Evolutionary conservation across 2,329 filamentous ascomycete genomes (phyloP), one percentile per base, ranked within the genome.

Genomic region (Fusarium vanettenii): DNA sequence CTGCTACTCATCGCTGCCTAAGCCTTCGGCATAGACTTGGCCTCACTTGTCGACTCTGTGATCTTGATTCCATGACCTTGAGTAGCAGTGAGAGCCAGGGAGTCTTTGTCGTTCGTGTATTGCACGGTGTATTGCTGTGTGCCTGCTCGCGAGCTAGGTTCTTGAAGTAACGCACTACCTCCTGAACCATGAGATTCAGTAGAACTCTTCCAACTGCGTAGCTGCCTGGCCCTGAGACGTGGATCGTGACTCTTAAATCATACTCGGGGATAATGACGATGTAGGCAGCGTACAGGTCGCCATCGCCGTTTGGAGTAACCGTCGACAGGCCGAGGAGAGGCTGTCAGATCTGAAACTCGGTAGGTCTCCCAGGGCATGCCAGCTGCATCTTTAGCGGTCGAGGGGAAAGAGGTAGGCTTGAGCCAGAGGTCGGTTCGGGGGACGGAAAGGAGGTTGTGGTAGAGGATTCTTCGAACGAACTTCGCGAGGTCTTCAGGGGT

Each of bases 401-500:
- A 33, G 20, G 22, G 18, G n/a, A 22, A 43, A 4, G 18, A n/a
- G 8, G 37, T 16, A 39, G 37, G 22, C n/a, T 60, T 60, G 14
- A 60, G 37, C 18, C 11, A 43, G 27, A 29, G 22, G 8, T 60
- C 37, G 27, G 37, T 43, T 25, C 2, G 39, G 18, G 37, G 22
- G 4, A 6, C 5, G 22, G 57, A 31, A 13, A 43, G 16, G 57
- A 43, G 57, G 25, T 43, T 18, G 37, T 60, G 37, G 37, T 6
- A 6, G 16, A 60, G 57, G n/a, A 43, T 43, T 16, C 57, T 39
- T 8, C 18, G 35, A 8, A 31, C 10, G 35, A 43, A 31, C 20
- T 10, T 27, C 8, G 60, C 60, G 16, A 87, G 73, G 72, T 87
- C 86, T 18, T 74, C 62, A 9, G 81, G 81, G 57, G 75, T 83